phyloP scores from a whole-genome alignment of 1,284 basidiomycete species.

The Cryptococcus jaspeensis region DNA sequence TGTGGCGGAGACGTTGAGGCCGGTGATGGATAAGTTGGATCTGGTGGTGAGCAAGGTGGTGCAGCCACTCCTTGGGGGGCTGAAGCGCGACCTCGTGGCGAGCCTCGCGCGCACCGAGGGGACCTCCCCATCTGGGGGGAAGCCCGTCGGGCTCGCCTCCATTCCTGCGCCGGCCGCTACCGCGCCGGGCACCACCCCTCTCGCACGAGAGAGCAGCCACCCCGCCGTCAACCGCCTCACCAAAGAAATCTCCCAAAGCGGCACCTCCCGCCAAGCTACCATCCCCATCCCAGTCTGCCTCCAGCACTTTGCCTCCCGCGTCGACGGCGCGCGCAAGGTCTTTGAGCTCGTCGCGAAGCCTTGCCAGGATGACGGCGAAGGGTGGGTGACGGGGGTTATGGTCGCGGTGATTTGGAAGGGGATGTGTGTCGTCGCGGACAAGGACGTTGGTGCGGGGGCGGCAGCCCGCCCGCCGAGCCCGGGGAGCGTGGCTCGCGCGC shows the following conservation, averaged over 20 bases:
- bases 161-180: conserved; percentile 29
- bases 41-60: conserved; percentile 51
- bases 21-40: conserved; percentile 59
- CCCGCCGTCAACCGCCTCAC: conserved; percentile 28
- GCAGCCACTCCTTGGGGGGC: conserved; percentile 43
- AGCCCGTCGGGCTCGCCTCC: conserved; percentile 37
- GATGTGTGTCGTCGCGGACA: conserved; percentile 45
- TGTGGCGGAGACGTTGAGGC: conserved; percentile 60
- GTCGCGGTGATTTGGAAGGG: conserved; percentile 52
- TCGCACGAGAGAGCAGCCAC: conserved; percentile 35
- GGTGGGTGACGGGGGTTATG: conserved; percentile 50
- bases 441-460: conserved; percentile 18
- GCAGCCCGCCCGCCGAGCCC: conserved; percentile 41
- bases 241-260: conserved; percentile 41
- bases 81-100: conserved; percentile 48
- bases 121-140: conserved; percentile 35
- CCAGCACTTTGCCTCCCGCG: conserved; percentile 48
- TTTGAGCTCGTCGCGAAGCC: conserved; percentile 46
- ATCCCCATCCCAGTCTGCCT: conserved; percentile 44
- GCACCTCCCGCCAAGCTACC: conserved; percentile 22
- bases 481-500: conserved; percentile 38
- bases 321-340: conserved; percentile 46
- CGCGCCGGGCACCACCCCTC: conserved; percentile 12
- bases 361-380: conserved; percentile 51
- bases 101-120: conserved; percentile 37